phyloP scores from a whole-genome alignment of 225 moss, liverwort and hornwort genomes.

The Antitrichia curtipendula region DNA sequence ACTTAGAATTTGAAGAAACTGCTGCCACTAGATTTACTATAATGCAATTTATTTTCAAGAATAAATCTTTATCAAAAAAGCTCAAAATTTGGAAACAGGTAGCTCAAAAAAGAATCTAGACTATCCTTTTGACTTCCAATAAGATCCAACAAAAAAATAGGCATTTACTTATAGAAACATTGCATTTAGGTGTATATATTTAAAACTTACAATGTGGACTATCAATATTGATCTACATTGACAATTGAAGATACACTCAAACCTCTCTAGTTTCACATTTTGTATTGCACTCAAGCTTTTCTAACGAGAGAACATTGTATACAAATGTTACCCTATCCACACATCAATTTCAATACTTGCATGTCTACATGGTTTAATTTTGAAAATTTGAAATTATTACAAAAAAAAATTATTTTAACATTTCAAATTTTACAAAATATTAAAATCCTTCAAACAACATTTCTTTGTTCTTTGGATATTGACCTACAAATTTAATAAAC shows the following conservation, averaged over 20 bases:
- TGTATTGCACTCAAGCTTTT: background rate
- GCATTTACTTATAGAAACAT: background rate
- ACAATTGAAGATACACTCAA: background rate
- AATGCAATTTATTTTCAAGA: too few relatives aligned
- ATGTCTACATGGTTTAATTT: background rate
- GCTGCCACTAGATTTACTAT: too few relatives aligned
- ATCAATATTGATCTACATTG: background rate
- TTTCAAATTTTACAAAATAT: background rate
- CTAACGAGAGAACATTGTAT: background rate
- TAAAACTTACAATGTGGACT: background rate
- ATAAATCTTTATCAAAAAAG: too few relatives aligned
- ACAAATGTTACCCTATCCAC: background rate
- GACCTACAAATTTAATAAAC: background rate
- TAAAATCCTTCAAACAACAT: background rate
- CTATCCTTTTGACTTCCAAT: background rate
- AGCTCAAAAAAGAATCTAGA: too few relatives aligned
- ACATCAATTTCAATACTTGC: background rate
- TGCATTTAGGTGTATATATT: background rate
- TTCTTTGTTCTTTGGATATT: background rate
- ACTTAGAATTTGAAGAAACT: too few relatives aligned
- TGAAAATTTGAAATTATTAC: background rate
- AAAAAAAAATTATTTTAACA: background rate
- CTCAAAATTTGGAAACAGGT: too few relatives aligned
- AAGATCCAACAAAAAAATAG: background rate
- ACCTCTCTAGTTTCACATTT: background rate